Conservation (phyloP, 2,329 filamentous ascomycete genomes). For the Colletotrichum sp. region DNA sequence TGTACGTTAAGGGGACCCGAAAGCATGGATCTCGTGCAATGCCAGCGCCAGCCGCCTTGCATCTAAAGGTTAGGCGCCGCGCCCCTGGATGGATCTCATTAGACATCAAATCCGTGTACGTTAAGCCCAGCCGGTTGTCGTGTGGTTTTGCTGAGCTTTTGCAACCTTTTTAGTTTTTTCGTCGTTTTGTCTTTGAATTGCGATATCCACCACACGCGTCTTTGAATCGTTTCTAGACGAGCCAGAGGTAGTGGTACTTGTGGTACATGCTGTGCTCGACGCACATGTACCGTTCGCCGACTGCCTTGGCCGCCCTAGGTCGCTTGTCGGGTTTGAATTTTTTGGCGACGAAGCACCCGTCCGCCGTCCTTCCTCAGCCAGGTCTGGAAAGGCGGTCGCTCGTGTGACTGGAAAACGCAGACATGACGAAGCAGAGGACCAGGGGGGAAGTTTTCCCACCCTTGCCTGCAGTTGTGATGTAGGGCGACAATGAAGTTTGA, state of each 20-base stretch:
- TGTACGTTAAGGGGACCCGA: conserved; percentile 24
- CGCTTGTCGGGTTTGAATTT: not conserved
- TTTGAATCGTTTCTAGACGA: not conserved
- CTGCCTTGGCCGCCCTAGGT: not conserved
- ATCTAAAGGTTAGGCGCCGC: conserved; percentile 22
- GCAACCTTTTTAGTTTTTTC: conserved; percentile 3
- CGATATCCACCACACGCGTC: conserved; percentile 6
- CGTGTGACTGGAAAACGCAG: conserved; percentile 8
- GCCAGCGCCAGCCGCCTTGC: conserved; percentile 16
- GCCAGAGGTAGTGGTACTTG: conserved; percentile 12
- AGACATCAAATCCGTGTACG: conserved; percentile 23
- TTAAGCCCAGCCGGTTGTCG: conserved; percentile 21
- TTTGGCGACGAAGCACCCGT: not conserved
- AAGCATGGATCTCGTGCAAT: conserved; percentile 14
- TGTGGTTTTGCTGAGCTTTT: conserved; percentile 5
- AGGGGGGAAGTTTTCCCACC: not conserved
- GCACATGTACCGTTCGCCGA: not conserved
- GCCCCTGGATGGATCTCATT: conserved; percentile 23
- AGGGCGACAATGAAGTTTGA: not conserved
- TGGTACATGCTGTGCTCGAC: not conserved
- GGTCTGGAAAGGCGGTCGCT: not conserved
- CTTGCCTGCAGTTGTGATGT: not conserved
- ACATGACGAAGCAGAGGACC: not conserved
- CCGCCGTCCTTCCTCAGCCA: not conserved
- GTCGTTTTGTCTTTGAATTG: conserved; percentile 1